A percentile compares a stretch with the other conserved stretches of the same genome.
These are phyloP conservation scores for Suillus variegatus DNA, from an alignment of 768 basidiomycete species.

Conservation along the genomic window DNA sequence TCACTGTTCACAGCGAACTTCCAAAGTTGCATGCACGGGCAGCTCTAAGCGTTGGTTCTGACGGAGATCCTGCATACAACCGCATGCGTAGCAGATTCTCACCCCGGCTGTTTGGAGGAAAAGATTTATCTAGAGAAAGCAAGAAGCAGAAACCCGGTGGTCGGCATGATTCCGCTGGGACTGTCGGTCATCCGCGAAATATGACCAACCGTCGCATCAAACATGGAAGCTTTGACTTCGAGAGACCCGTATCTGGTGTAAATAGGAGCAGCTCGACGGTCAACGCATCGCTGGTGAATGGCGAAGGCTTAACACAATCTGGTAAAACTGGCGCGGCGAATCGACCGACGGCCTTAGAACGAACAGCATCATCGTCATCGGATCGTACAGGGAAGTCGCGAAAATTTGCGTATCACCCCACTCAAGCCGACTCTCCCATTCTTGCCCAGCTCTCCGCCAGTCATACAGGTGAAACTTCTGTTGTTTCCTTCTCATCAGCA, in stretches of 20 bases:
- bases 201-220: constrained; percentile 48
- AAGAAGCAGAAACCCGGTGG: constrained; percentile 29
- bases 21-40: constrained; percentile 9
- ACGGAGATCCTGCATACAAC: not conserved
- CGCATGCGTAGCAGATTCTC: constrained; percentile 29
- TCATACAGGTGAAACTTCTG: constrained; percentile 36
- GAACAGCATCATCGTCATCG: constrained; percentile 30
- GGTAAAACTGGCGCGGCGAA: constrained; percentile 11
- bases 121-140: constrained; percentile 22
- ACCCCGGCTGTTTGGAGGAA: constrained; percentile 30
- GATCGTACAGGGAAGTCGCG: constrained; percentile 16
- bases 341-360: constrained; percentile 22
- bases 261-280: constrained; percentile 31
- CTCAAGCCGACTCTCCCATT: constrained; percentile 21
- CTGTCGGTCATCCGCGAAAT: constrained; percentile 21
- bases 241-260: constrained; percentile 54
- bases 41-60: not conserved
- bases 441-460: constrained; percentile 34
- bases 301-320: constrained; percentile 9
- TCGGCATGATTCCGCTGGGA: constrained; percentile 14
- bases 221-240: constrained; percentile 78
- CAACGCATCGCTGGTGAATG: constrained; percentile 13
- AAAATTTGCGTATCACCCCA: constrained; percentile 11
- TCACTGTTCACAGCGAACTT: constrained; percentile 25
- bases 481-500: constrained; percentile 32